These are phyloP conservation scores for Microbotryomycetes sp. DNA, from an alignment of 1,284 basidiomycete genomes.

Conservation along the genomic window DNA sequence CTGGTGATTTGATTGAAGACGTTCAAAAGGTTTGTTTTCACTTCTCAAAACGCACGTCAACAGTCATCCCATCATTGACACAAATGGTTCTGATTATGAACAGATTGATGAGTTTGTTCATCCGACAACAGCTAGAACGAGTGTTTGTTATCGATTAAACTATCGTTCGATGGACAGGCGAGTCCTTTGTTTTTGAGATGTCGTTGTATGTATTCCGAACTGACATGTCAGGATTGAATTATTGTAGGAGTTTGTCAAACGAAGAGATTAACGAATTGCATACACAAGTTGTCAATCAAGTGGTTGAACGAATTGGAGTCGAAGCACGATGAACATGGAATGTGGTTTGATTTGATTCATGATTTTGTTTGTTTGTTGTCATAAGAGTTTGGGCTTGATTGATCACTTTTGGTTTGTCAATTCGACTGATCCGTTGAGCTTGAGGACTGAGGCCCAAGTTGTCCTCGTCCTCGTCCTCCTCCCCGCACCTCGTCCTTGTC, in stretches of 20 bases:
- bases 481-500: no score
- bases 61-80: neutral
- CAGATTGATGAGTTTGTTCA: conserved; percentile 90
- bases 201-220: neutral
- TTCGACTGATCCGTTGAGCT: no score
- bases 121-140: conserved; percentile 74
- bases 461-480: conserved; percentile 5
- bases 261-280: conserved; percentile 82
- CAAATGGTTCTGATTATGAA: neutral
- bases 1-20: conserved; percentile 85
- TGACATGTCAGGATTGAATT: neutral
- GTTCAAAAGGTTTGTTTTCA: conserved; percentile 63
- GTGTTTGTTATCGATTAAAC: conserved; percentile 83
- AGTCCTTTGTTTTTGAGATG: conserved; percentile 28
- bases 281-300: conserved; percentile 44
- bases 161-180: conserved; percentile 96
- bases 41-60: neutral
- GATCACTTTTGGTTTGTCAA: no score
- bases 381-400: no score
- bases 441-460: no score
- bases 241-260: conserved; percentile 69
- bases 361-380: no score
- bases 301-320: conserved; percentile 47
- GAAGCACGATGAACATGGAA: conserved; percentile 43
- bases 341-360: neutral